A percentile compares a stretch with the other conserved stretches of the same genome.
These are phyloP conservation scores for Glycine soja DNA, from an alignment of 306 rosid species.

Conservation along the genomic window DNA sequence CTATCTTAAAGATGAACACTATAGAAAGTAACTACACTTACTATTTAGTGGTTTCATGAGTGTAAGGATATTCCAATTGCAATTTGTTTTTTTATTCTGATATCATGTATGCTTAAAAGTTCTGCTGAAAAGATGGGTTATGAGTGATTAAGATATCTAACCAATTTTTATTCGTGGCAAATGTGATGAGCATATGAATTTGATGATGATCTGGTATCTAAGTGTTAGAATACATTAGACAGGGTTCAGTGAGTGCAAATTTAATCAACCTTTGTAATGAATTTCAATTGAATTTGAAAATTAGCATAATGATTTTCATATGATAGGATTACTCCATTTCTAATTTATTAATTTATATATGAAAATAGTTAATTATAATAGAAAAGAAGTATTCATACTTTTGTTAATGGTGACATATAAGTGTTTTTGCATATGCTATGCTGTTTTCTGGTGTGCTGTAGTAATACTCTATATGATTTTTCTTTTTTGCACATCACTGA, in stretches of 20 bases:
- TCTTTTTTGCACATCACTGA: background rate
- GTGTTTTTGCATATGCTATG: slow-evolving; percentile 23
- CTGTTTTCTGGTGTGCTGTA: slow-evolving; percentile 1
- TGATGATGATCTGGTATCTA: slow-evolving; percentile 14
- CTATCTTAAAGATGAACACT: background rate
- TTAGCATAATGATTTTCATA: slow-evolving; percentile 36
- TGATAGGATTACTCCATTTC: slow-evolving; percentile 77
- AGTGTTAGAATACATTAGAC: slow-evolving; percentile 26
- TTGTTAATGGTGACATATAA: slow-evolving; percentile 28
- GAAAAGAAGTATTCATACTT: background rate
- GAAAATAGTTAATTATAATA: background rate
- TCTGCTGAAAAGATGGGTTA: slow-evolving; percentile 13
- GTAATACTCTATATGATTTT: background rate
- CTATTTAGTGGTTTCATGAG: slow-evolving; percentile 8
- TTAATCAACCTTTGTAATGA: slow-evolving; percentile 12
- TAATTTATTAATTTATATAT: background rate
- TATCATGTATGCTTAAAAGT: slow-evolving; percentile 4
- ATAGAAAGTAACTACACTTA: slow-evolving; percentile 3
- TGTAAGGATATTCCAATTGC: slow-evolving; percentile 20
- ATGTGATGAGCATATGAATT: slow-evolving; percentile 17
- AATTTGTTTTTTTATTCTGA: background rate
- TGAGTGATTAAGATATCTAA: slow-evolving; percentile 30
- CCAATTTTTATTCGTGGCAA: background rate
- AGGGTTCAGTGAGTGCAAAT: slow-evolving; percentile 25
- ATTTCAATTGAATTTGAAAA: background rate